Evolutionary conservation across 768 basidiomycete genomes (phyloP), one percentile per base, ranked within the genome.

Genomic region (Agaricus subrufescens): DNA sequence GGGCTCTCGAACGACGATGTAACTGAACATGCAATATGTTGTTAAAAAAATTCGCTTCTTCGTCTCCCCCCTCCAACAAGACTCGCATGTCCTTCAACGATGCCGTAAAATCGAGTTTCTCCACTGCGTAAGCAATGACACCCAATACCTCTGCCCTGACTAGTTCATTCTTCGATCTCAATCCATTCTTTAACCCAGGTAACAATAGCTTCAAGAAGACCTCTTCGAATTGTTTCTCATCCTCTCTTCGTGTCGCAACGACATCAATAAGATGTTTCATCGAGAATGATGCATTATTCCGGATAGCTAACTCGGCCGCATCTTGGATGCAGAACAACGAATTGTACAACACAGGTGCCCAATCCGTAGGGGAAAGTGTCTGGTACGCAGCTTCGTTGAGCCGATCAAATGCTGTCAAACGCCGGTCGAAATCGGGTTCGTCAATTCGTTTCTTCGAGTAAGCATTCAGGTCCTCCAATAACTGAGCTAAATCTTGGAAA

Each of bases 31-130:
- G 97, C 52, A 89, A 83, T 47, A 98, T 84, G 69, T 99, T 99
- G 75, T 87, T 87, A 81, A 99, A 98, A 74, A 98, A 95, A 66
- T 89, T 94, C 31, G 93, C 94, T 69, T 99, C 96, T 48, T 90
- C 87, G 65, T 98, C 94, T 1, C 92, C 95, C 15, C 78, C 84
- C 7, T 90, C 91, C 31, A 98, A 78, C 6, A 98, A 71, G 10
- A 85, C 78, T 25, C 74, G 82, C 84, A 98, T 86, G 65, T 98
- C 94, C 49, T 83, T 84, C 27, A 98, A 70, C 2, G 80, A 68
- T 0, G 72, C 65, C 30, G 94, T 73, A 19, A 75, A 70, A 5
- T 77, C 73, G 61, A 89, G 90, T 58, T 79, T 82, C 37, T 76
- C 72, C 5, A 95, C 85, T 1, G 89, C 85, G 61, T 87, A 81